Base-by-base conservation (phyloP, 2,329 filamentous ascomycete genomes). In the Aspergillus brasiliensis region DNA sequence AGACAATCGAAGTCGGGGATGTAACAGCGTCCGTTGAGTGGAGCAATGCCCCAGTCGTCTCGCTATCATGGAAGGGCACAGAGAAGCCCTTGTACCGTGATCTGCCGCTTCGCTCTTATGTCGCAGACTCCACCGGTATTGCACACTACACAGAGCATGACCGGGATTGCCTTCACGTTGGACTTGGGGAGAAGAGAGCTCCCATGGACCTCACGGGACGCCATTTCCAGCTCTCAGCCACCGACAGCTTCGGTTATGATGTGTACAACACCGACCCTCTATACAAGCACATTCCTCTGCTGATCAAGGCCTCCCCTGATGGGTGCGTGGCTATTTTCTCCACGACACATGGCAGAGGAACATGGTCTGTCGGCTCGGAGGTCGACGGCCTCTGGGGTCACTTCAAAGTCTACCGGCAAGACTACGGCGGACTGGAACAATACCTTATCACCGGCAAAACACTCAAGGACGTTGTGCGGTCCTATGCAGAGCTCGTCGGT, bases 351-450 rank as follows among this genome's bases (percentile, higher is more conserved):
- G 80, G 83, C 0, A 78, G 88, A 54, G 88, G 87, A 0, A 82
- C 82, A 15, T 91, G 87, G 78, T 84, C 84, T 8, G 80, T 91
- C 7, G 89, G 89, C 2, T 85, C 86, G 1, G 89, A 91, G 72
- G 88, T 91, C 74, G 89, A 92, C 68, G 88, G 89, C 27, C 83
- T 91, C 76, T 91, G 88, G 88, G 89, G 89, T 0, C 84, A 84
- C 59, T 91, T 86, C 82, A 91, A 91, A 71, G 87, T 90, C 19
- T 90, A 90, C 67, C 83, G 88, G 7, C 89, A 91, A 73, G 87
- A 89, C 61, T 84, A 88, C 63, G 89, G 89, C 21, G 89, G 89
- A 0, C 78, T 91, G 0, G 89, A 91, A 69, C 84, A 91, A 74
- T 91, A 91, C 65, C 78, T 87, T 21, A 84, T 91, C 51, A 81